Evolutionary conservation across 2,329 filamentous ascomycete genomes (phyloP).

Genomic region (Colletotrichum incanum): DNA sequence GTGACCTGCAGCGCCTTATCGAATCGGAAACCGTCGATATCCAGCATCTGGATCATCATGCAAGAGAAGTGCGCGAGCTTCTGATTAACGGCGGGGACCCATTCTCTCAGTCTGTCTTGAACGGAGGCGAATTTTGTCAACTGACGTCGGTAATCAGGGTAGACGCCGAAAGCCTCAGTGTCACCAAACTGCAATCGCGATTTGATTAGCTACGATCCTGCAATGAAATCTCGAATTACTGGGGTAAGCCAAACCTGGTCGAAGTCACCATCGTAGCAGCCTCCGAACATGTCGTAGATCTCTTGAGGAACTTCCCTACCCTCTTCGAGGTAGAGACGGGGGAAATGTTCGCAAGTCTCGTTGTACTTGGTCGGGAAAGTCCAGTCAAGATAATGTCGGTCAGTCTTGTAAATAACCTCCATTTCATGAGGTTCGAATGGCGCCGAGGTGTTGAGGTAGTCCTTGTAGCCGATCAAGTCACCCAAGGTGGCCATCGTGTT

Average conservation of each 20-base stretch:
- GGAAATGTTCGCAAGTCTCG: constrained; percentile 67
- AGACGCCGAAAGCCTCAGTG: constrained; percentile 74
- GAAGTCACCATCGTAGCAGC: constrained; percentile 76
- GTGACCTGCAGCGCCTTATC: constrained; percentile 79
- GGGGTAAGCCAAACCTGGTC: constrained; percentile 57
- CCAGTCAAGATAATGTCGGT: constrained; percentile 72
- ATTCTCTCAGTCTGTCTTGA: constrained; percentile 77
- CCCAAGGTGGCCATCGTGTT: constrained; percentile 78
- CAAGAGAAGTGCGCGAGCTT: constrained; percentile 75
- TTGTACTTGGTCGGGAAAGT: constrained; percentile 67
- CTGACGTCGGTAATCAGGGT: constrained; percentile 75
- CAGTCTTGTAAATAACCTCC: constrained; percentile 69
- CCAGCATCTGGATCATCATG: constrained; percentile 72
- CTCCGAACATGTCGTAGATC: constrained; percentile 63
- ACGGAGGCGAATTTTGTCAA: constrained; percentile 78
- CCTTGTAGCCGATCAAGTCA: constrained; percentile 75
- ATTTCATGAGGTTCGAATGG: constrained; percentile 71
- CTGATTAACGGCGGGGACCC: constrained; percentile 70
- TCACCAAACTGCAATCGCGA: constrained; percentile 65
- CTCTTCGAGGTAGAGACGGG: constrained; percentile 73
- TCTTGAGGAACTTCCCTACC: constrained; percentile 65
- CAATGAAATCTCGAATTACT: neutral
- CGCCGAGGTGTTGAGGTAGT: constrained; percentile 71
- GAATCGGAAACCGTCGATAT: constrained; percentile 77
- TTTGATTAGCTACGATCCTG: neutral